Evolutionary conservation across 257 asterid genomes (phyloP), one percentile per base, ranked within the genome.

Genomic region (Capsicum baccatum): DNA sequence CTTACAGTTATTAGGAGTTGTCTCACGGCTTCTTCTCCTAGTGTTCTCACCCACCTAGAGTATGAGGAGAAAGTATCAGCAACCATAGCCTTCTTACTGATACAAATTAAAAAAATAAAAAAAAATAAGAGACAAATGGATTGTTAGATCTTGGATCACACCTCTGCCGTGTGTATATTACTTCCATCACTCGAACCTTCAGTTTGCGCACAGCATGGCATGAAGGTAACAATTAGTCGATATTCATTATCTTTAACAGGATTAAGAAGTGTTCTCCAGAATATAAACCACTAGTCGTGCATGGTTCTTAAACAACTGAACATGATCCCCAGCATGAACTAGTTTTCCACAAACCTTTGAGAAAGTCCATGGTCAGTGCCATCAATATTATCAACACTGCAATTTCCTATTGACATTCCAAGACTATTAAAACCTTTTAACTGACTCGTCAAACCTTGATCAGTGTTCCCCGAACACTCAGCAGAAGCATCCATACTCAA

Each of bases 131-230:
- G 11, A 69, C 55, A 50, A 52, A 35, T 58, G 16, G 21, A 76
- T 54, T 83, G 35, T 17, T 26, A 76, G 44, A 4, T 76, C 81
- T 5, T 2, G 17, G 52, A 83, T 79, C 90, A 85, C 70, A 92
- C 99, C 94, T 84, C 85, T 16, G 90, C 70, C 74, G 92, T 87
- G 83, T 88, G 92, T 86, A 90, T 91, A 83, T 91, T 92, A 85
- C 98, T 97, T 91, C 97, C 99, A 79, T 93, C 97, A 83, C 97
- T 97, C 79, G 98, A 97, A 81, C 91, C 97, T 44, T 86, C 95
- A 69, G 92, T 87, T 81, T 93, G 97, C 81, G 86, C 94, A 74
- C 99, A 92, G 84, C 70, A 83, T n/a, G 58, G 79, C 79, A 79
- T 58, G 79, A 86, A 78, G 86, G 81, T 33, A 80, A 74, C 57